Percentiles rank a stretch among this genome's conserved stretches.
phyloP scores from a whole-genome alignment of 306 rosid species.

The Argentina anserina region DNA sequence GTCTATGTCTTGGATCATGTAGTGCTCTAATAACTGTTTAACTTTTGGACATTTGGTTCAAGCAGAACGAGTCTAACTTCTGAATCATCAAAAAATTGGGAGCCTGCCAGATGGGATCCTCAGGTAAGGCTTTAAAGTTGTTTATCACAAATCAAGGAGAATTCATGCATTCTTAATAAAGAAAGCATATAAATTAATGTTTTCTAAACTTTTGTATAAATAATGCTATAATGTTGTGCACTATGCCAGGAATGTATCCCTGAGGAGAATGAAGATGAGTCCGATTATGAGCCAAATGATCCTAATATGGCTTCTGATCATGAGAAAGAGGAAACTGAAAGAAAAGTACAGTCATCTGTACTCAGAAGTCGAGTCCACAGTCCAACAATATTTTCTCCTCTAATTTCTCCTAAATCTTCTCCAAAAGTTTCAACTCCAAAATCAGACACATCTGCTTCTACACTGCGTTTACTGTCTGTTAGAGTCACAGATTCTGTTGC shows the following conservation, averaged over 20 bases:
- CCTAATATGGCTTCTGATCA: slow-evolving; percentile 39
- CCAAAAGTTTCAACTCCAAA: slow-evolving; percentile 34
- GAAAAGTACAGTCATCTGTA: slow-evolving; percentile 31
- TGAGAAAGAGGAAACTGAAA: slow-evolving; percentile 35
- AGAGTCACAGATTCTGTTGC: slow-evolving; percentile 41
- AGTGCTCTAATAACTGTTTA: slow-evolving; percentile 13
- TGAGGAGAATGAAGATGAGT: slow-evolving; percentile 59
- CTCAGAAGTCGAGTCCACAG: slow-evolving; percentile 43
- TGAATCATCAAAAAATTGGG: slow-evolving; percentile 29
- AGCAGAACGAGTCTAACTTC: slow-evolving; percentile 45
- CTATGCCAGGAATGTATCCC: slow-evolving; percentile 48
- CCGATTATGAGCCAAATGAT: slow-evolving; percentile 51
- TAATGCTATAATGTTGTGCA: slow-evolving; percentile 16
- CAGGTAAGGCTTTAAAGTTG: slow-evolving; percentile 40
- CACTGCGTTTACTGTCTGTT: slow-evolving; percentile 50
- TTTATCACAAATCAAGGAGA: neutral
- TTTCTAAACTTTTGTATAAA: slow-evolving; percentile 12
- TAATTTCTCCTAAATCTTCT: slow-evolving; percentile 53
- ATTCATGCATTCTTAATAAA: neutral
- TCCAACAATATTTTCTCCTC: slow-evolving; percentile 58
- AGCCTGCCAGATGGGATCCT: slow-evolving; percentile 44
- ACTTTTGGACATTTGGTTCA: slow-evolving; percentile 30
- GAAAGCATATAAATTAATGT: too few relatives aligned
- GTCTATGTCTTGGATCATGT: slow-evolving; percentile 12
- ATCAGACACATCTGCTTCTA: slow-evolving; percentile 26